Conservation (phyloP, 306 rosid genomes). For the Lagenaria siceraria region DNA sequence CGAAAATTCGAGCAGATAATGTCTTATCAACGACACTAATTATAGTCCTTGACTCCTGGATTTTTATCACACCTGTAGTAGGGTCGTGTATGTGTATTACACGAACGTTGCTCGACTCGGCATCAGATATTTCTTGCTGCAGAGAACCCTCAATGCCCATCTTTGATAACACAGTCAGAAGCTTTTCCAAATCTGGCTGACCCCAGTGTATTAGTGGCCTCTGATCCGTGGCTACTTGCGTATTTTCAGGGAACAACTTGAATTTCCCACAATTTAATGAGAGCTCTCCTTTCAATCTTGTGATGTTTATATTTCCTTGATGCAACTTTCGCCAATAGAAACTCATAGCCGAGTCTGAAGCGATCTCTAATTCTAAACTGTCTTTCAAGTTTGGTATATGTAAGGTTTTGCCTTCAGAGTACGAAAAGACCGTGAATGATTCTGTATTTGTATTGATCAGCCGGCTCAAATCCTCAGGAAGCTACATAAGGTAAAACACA, state of each 20-base stretch:
- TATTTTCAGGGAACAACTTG: conserved; percentile 22
- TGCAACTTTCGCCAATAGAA: conserved; percentile 46
- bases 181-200: conserved; percentile 34
- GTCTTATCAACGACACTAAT: conserved; percentile 33
- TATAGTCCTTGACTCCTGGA: conserved; percentile 31
- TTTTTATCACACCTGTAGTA: conserved; percentile 43
- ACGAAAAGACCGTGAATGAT: conserved; percentile 29
- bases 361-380: conserved; percentile 32
- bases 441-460: conserved; percentile 20
- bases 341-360: conserved; percentile 45
- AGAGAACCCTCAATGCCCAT: conserved; percentile 44
- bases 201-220: conserved; percentile 43
- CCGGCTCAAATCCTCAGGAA: conserved; percentile 42
- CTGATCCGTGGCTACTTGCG: conserved; percentile 7
- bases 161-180: conserved; percentile 38
- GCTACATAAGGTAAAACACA: conserved; percentile 25
- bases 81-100: conserved; percentile 33
- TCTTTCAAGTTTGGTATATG: conserved; percentile 32
- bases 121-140: conserved; percentile 10
- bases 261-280: conserved; percentile 32
- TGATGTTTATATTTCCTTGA: conserved; percentile 30
- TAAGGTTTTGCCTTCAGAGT: conserved; percentile 38
- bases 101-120: conserved; percentile 17
- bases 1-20: conserved; percentile 36
- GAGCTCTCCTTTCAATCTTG: conserved; percentile 58